A percentile compares a stretch with the other conserved stretches of the same genome.
These are phyloP conservation scores for Arthroderma sp. DNA, from an alignment of 2,329 filamentous ascomycete species.

Conservation along the genomic window DNA sequence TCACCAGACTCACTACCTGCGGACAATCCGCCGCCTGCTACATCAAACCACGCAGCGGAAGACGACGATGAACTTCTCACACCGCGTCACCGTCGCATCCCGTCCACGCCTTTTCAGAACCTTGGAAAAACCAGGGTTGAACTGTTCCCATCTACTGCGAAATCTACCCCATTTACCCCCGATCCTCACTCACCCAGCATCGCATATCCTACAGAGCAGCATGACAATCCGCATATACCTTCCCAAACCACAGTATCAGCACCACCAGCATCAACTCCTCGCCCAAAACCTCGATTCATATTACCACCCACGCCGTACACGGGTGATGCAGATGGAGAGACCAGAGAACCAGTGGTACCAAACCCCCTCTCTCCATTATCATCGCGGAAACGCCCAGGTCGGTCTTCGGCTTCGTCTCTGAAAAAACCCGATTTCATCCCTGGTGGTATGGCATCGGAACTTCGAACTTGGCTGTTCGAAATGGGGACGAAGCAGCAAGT, in stretches of 20 bases:
- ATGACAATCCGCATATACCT: not conserved
- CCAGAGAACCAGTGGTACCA: too few relatives aligned
- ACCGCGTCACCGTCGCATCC: not conserved
- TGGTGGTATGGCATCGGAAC: constrained; percentile 28
- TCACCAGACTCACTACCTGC: too few relatives aligned
- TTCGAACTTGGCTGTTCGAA: constrained; percentile 30
- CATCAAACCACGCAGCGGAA: not conserved
- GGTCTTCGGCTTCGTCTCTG: constrained; percentile 15
- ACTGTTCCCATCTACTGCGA: too few relatives aligned
- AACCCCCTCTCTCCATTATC: constrained; percentile 23
- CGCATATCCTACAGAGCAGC: not conserved
- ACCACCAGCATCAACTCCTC: constrained; percentile 5
- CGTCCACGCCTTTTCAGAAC: constrained; percentile 6
- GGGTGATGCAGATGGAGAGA: not conserved
- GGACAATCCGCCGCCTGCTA: too few relatives aligned
- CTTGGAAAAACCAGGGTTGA: not conserved
- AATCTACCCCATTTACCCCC: too few relatives aligned
- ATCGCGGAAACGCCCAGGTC: constrained; percentile 14
- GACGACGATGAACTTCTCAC: constrained; percentile 1
- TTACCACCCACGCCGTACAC: constrained; percentile 21
- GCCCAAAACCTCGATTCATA: constrained; percentile 24
- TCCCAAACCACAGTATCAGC: not conserved
- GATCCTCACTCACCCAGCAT: too few relatives aligned
- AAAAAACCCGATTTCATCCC: constrained; percentile 18
- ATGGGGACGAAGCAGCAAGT: constrained; percentile 18